phyloP scores from a whole-genome alignment of 352 stramenopile species.

The Plasmopara muralis region DNA sequence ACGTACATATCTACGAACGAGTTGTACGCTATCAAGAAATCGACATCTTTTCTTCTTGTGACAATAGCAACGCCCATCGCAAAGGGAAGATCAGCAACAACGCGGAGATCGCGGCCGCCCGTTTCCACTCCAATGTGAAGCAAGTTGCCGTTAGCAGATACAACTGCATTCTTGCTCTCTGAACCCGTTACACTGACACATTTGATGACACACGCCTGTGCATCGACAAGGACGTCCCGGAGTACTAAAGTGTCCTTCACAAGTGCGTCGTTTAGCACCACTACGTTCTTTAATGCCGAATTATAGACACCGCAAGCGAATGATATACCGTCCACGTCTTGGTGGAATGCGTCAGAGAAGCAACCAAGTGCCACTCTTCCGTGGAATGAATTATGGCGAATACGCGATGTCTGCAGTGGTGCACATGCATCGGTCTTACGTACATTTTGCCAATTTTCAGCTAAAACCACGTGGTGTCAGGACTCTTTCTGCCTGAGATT shows the following conservation, averaged over 20 bases:
- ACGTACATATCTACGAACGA: constrained; percentile 49
- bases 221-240: constrained; percentile 38
- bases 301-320: constrained; percentile 64
- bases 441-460: constrained; percentile 55
- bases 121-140: constrained; percentile 80
- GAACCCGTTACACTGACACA: constrained; percentile 56
- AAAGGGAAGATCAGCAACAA: constrained; percentile 74
- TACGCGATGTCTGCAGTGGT: constrained; percentile 25
- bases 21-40: constrained; percentile 43
- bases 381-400: constrained; percentile 69
- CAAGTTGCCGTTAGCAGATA: constrained; percentile 49
- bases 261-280: constrained; percentile 70
- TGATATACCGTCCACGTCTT: constrained; percentile 46
- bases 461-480: constrained; percentile 18
- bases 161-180: constrained; percentile 1
- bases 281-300: constrained; percentile 46
- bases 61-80: constrained; percentile 38
- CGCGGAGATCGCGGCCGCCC: constrained; percentile 58
- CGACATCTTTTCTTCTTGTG: constrained; percentile 29
- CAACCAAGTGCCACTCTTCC: constrained; percentile 51
- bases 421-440: constrained; percentile 28
- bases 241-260: constrained; percentile 66
- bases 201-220: constrained; percentile 43
- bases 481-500: neutral
- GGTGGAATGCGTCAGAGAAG: constrained; percentile 26